Evolutionary conservation across 164 flowering plant genomes (phyloP).

Genomic region (Nymphaea colorata): DNA sequence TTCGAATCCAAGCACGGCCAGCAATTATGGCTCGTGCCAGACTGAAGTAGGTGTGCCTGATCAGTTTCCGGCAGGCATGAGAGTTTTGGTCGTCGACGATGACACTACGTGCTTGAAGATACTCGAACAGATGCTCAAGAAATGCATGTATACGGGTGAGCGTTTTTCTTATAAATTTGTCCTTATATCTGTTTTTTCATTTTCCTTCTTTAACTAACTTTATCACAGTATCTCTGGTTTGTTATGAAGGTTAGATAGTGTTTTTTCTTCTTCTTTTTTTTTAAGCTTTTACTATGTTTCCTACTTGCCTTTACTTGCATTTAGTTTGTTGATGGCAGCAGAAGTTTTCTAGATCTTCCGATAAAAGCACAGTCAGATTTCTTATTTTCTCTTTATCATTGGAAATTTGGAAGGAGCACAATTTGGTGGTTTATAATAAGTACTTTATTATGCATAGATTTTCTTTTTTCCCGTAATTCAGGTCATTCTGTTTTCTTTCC

Average conservation of each 20-base stretch:
- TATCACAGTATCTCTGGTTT: background rate
- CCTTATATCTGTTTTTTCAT: background rate
- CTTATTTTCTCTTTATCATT: no score
- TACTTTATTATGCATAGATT: no score
- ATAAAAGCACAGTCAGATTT: no score
- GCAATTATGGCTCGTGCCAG: constrained; percentile 17
- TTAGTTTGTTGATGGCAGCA: no score
- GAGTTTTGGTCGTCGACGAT: constrained; percentile 83
- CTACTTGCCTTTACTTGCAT: background rate
- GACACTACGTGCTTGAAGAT: constrained; percentile 49
- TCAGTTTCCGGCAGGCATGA: constrained; percentile 65
- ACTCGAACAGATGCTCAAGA: constrained; percentile 66
- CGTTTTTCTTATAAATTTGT: constrained; percentile 3
- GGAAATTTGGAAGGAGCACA: background rate
- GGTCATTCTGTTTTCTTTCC: no score
- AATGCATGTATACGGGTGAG: constrained; percentile 52
- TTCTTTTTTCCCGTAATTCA: no score
- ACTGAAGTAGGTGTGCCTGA: constrained; percentile 20
- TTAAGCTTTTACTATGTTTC: background rate
- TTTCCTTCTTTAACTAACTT: background rate
- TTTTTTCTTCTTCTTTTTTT: no score
- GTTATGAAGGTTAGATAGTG: background rate
- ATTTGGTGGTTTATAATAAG: no score
- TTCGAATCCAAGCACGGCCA: constrained; percentile 14
- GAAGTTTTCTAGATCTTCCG: background rate